Evolutionary conservation across 306 rosid species (phyloP).

Genomic region (Medicago ruthenica): DNA sequence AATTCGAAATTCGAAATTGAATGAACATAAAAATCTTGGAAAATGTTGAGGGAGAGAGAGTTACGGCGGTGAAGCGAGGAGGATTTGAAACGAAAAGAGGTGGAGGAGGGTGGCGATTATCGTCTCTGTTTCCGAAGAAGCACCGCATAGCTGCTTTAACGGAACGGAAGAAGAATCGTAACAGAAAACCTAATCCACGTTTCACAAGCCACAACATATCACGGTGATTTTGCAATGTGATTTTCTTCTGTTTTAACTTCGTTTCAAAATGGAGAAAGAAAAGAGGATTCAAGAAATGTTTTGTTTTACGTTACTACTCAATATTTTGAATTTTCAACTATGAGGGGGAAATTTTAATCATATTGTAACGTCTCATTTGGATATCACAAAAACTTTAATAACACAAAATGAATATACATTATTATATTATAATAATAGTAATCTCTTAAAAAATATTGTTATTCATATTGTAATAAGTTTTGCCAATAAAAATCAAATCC

Average conservation of each 20-base stretch:
- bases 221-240: background rate
- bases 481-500: no score
- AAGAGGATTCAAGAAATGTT: no score
- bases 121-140: conserved; percentile 71
- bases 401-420: no score
- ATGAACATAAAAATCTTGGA: background rate
- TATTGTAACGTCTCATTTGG: no score
- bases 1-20: background rate
- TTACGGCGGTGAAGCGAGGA: conserved; percentile 51
- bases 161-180: conserved; percentile 70
- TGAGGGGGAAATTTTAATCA: no score
- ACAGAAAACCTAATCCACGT: conserved; percentile 55
- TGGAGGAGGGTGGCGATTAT: conserved; percentile 46
- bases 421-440: no score
- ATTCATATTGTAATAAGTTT: no score
- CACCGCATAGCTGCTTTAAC: conserved; percentile 80
- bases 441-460: no score
- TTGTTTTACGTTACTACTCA: no score
- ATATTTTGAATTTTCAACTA: background rate
- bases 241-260: no score
- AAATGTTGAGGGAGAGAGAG: conserved; percentile 16
- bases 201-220: conserved; percentile 55
- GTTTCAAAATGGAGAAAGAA: no score
- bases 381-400: no score
- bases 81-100: conserved; percentile 48